These are phyloP conservation scores for Tetrahymena thermophila DNA, from an alignment of 73 alveolate genomes.

Conservation along the genomic window DNA sequence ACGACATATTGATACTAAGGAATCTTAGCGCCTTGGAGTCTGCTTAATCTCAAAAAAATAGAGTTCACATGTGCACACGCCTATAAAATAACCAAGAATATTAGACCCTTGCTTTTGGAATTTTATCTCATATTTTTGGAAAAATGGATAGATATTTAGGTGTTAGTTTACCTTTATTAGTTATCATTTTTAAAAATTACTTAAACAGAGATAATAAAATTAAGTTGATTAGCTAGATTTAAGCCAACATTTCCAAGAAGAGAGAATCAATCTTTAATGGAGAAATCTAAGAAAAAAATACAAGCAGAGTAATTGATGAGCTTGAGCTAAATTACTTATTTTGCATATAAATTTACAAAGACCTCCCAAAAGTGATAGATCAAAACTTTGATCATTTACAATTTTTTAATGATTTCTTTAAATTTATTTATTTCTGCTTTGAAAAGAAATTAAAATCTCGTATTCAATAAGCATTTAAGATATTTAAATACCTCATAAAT, in stretches of 20 bases:
- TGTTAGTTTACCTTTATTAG: not conserved
- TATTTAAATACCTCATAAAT: not conserved
- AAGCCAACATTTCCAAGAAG: not conserved
- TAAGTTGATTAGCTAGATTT: not conserved
- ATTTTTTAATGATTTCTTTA: not conserved
- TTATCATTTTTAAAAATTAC: not conserved
- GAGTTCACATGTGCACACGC: not conserved
- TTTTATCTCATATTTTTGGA: not conserved
- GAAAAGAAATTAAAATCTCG: not conserved
- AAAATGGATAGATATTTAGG: not conserved
- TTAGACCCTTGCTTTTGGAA: not conserved
- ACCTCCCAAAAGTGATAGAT: not conserved
- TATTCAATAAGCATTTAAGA: not conserved
- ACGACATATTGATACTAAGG: not conserved
- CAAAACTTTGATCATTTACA: not conserved
- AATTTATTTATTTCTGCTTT: not conserved
- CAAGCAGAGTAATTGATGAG: not conserved
- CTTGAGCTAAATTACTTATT: not conserved
- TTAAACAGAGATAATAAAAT: not conserved
- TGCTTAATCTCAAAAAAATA: not conserved
- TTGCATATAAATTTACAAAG: not conserved
- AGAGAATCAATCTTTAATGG: not conserved
- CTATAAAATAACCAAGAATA: not conserved
- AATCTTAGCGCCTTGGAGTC: not conserved
- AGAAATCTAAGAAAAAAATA: not conserved